These are phyloP conservation scores for Calonectria hongkongensis DNA, from an alignment of 2,329 filamentous ascomycete species.

Conservation along the genomic window DNA sequence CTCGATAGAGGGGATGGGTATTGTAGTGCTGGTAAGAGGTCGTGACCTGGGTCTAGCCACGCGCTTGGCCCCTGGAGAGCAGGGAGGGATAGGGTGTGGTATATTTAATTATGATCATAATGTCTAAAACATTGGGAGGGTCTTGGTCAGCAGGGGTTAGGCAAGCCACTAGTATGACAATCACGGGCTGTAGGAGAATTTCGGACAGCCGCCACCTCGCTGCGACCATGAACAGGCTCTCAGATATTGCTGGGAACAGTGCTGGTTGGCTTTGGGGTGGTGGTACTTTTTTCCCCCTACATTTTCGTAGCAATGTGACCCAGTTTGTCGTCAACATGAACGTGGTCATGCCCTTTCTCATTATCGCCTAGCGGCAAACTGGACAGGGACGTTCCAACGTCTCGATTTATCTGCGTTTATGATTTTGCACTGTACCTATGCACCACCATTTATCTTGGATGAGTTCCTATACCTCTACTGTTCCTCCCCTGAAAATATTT, in stretches of 20 bases:
- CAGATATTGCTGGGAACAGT: neutral
- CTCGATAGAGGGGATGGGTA: constrained; percentile 55
- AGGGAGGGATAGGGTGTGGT: neutral
- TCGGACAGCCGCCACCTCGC: neutral
- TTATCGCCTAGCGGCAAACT: neutral
- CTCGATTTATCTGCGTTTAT: no score
- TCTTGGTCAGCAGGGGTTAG: neutral
- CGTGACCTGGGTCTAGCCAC: neutral
- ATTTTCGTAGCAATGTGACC: neutral
- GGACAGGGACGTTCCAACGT: neutral
- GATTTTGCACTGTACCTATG: neutral
- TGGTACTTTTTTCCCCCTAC: neutral
- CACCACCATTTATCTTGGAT: neutral
- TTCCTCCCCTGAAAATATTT: neutral
- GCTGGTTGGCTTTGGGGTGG: no score
- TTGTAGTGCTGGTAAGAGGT: constrained; percentile 11
- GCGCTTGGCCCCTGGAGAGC: neutral
- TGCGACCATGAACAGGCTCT: neutral
- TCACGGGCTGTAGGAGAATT: neutral
- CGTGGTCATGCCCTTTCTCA: neutral
- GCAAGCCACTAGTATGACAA: neutral
- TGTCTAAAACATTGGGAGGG: neutral
- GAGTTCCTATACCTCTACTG: neutral
- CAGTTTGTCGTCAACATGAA: neutral
- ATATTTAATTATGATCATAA: neutral